Evolutionary conservation across 1,139 yeast genomes (phyloP).

Genomic region (Entelexis paramagnoliae): DNA sequence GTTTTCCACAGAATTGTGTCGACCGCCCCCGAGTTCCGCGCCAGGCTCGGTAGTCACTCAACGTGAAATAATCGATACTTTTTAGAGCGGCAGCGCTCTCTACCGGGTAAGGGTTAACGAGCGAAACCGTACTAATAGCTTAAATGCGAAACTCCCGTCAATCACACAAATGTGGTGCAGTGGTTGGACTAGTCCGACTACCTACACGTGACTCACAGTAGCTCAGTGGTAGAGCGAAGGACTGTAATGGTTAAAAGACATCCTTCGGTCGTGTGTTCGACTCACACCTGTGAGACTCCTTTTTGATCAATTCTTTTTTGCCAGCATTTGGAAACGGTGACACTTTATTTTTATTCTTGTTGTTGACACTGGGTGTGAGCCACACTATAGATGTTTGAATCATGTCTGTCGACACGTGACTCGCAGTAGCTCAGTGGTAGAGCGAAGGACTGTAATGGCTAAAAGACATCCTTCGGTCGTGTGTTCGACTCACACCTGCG

Average conservation of each 20-base stretch:
- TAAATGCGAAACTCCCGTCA: background rate
- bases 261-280: constrained; percentile 82
- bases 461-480: constrained; percentile 65
- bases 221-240: constrained; percentile 80
- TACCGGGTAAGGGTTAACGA: background rate
- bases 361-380: no score
- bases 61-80: background rate
- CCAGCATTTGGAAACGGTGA: no score
- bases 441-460: constrained; percentile 70
- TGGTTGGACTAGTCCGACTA: background rate
- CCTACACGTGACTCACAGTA: constrained; percentile 44
- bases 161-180: background rate
- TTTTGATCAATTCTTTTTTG: no score
- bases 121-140: background rate
- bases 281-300: constrained; percentile 63
- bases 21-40: background rate
- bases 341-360: no score
- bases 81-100: background rate
- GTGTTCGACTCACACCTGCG: constrained; percentile 82
- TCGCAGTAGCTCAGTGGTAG: constrained; percentile 74
- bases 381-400: no score
- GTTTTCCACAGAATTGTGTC: background rate
- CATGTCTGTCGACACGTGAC: constrained; percentile 25
- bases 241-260: constrained; percentile 54
- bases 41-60: background rate